phyloP scores from a whole-genome alignment of 1,284 basidiomycete genomes.

The Anthracocystis setariae region DNA sequence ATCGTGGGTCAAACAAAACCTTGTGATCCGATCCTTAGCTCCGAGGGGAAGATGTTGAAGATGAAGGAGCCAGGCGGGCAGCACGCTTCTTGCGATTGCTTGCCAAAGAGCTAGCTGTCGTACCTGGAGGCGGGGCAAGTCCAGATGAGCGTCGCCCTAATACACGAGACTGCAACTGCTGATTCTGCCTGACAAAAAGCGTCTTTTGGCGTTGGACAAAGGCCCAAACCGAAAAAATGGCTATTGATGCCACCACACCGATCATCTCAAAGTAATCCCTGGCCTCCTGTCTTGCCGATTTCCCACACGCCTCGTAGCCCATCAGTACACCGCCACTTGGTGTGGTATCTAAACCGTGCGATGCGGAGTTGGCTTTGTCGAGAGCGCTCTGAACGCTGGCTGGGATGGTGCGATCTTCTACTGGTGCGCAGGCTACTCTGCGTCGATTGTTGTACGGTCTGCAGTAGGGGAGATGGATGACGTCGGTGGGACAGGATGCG shows the following conservation, averaged over 20 bases:
- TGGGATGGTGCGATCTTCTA: slow-evolving; percentile 8
- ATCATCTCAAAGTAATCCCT: slow-evolving; percentile 51
- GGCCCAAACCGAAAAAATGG: slow-evolving; percentile 28
- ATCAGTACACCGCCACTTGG: slow-evolving; percentile 1
- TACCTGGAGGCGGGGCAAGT: neutral
- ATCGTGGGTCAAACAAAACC: neutral
- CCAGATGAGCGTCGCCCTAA: slow-evolving; percentile 19
- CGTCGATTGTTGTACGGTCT: slow-evolving; percentile 59
- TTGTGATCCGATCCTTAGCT: neutral
- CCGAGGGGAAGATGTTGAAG: neutral
- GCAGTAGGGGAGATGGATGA: slow-evolving; percentile 53
- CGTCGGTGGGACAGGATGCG: slow-evolving; percentile 39
- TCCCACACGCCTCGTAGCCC: slow-evolving; percentile 50
- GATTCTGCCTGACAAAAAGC: slow-evolving; percentile 30
- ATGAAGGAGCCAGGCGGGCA: slow-evolving; percentile 5
- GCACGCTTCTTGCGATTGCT: slow-evolving; percentile 20
- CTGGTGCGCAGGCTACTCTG: slow-evolving; percentile 32
- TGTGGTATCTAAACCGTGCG: neutral
- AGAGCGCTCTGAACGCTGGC: neutral
- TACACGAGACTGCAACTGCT: slow-evolving; percentile 18
- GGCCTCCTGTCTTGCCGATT: slow-evolving; percentile 39
- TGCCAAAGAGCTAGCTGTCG: neutral
- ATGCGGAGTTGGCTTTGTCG: neutral
- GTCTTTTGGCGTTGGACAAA: slow-evolving; percentile 42
- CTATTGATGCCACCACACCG: slow-evolving; percentile 28